Base-by-base conservation (phyloP, 352 stramenopile genomes). In the Phytopythium boreale region DNA sequence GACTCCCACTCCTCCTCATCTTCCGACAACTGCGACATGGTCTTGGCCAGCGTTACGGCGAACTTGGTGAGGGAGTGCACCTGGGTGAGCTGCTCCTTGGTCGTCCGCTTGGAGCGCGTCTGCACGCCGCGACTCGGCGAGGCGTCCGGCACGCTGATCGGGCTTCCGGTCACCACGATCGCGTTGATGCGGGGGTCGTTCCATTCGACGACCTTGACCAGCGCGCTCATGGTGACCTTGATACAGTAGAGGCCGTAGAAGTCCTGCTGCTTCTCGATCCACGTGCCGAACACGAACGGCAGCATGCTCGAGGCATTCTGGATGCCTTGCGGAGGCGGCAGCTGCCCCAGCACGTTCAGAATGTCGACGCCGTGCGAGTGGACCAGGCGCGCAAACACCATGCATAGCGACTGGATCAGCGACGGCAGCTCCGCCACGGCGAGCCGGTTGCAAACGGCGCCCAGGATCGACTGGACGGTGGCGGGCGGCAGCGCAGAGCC, bases 201-300 rank as follows among this genome's bases (percentile, higher is more conserved):
- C 82, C 83, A 91, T 51, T 89, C 79, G 6, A 82, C 70, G 7
- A 90, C 74, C 73, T 90, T 87, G 8, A 94, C 63, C 17, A 94
- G 58, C 46, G 83, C 86, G 58, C 83, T 90, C 41, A 90, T 77
- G 6, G 84, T 95, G 41, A 95, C 84, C 64, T 93, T 95, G 64
- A 95, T 87, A 56, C 79, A 89, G 69, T 92, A 92, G 8, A 89
- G 72, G 14, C 87, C 84, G 52, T 95, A 95, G 55, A 95, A 95
- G 26, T 93, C 84, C 19, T 78, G 66, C 59, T 95, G 87, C 66
- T 91, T 92, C 56, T 93, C 82, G 36, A 95, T 86, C 87, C 87
- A 95, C 19, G 83, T 90, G 34, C 71, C 67, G 57, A 93, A 88
- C 2, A 95, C 84, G 78, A 95, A 95, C 44, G 71, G 72, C 29